Percentiles rank a stretch among this genome's conserved stretches.
These are phyloP conservation scores for Aspergillus vadensis DNA, from an alignment of 2,329 filamentous ascomycete genomes.

Conservation along the genomic window DNA sequence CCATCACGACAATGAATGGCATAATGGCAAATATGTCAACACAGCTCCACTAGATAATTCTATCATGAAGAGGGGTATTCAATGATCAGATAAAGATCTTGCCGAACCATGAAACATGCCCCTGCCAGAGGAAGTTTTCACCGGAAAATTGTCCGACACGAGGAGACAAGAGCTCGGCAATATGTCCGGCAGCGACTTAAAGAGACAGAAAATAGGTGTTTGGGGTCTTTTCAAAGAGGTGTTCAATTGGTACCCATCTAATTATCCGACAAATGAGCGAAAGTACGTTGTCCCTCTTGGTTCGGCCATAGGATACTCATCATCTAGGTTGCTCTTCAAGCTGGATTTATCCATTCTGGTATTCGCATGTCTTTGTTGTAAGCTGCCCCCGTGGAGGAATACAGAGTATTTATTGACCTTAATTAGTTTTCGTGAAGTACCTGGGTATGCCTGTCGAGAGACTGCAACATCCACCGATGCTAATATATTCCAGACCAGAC, in stretches of 20 bases:
- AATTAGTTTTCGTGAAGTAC: slow-evolving; percentile 30
- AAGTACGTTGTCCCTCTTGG: slow-evolving; percentile 20
- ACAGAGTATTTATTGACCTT: slow-evolving; percentile 1
- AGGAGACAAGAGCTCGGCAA: not conserved
- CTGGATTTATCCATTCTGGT: slow-evolving; percentile 35
- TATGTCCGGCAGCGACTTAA: slow-evolving; percentile 21
- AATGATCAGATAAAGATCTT: not conserved
- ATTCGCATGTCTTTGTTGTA: slow-evolving; percentile 37
- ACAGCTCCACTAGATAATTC: not conserved
- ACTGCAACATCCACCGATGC: not conserved
- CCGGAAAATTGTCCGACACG: not conserved
- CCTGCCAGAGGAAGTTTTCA: not conserved
- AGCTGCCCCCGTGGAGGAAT: not conserved
- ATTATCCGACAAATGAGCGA: slow-evolving; percentile 32
- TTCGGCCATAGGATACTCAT: not conserved
- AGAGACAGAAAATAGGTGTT: slow-evolving; percentile 10
- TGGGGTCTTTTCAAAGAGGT: slow-evolving; percentile 32
- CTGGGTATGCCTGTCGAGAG: slow-evolving; percentile 20
- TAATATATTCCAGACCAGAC: slow-evolving; percentile 27
- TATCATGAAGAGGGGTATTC: not conserved
- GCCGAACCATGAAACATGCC: not conserved
- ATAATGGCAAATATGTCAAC: slow-evolving; percentile 16
- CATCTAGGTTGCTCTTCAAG: slow-evolving; percentile 31
- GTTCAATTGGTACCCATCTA: slow-evolving; percentile 38
- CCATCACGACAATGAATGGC: slow-evolving; percentile 24